A percentile compares a stretch with the other conserved stretches of the same genome.
Conservation (phyloP, 257 asterid genomes). For the Solanum verrucosum region DNA sequence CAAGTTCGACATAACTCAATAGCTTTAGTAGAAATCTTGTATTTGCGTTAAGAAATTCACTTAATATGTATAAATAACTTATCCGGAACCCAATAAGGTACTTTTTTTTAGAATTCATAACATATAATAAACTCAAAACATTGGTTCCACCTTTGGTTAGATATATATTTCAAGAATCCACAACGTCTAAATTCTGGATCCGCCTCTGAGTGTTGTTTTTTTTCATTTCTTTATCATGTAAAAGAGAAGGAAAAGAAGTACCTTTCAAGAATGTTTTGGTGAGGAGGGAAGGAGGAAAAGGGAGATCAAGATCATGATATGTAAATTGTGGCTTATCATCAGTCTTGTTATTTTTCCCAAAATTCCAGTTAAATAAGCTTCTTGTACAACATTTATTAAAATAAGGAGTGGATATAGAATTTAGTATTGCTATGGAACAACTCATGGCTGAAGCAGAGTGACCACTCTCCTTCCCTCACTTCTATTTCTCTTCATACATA, state of each 20-base stretch:
- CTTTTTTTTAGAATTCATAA: not conserved
- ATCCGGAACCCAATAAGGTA: not conserved
- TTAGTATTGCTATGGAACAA: conserved; percentile 6
- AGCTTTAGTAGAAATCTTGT: not conserved
- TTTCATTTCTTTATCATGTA: not conserved
- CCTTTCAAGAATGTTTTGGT: conserved; percentile 66
- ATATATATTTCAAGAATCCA: not conserved
- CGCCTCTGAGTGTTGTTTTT: not conserved
- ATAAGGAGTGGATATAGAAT: conserved; percentile 14
- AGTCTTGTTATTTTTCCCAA: conserved; percentile 31
- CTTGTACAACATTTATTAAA: conserved; percentile 23
- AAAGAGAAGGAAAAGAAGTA: conserved; percentile 5
- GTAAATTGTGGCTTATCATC: conserved; percentile 27
- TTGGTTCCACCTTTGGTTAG: not conserved
- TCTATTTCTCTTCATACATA: not conserved
- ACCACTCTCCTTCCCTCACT: not conserved
- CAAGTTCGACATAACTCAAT: not conserved
- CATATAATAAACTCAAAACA: not conserved
- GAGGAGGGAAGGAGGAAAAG: conserved; percentile 56
- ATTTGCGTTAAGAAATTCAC: not conserved
- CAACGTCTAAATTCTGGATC: not conserved
- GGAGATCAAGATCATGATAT: conserved; percentile 50
- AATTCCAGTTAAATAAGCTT: conserved; percentile 61
- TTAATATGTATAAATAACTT: not conserved
- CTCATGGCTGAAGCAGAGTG: not conserved